Conservation (phyloP, 805 yeast genomes). For the Yamadazyma paraphyllophila region DNA sequence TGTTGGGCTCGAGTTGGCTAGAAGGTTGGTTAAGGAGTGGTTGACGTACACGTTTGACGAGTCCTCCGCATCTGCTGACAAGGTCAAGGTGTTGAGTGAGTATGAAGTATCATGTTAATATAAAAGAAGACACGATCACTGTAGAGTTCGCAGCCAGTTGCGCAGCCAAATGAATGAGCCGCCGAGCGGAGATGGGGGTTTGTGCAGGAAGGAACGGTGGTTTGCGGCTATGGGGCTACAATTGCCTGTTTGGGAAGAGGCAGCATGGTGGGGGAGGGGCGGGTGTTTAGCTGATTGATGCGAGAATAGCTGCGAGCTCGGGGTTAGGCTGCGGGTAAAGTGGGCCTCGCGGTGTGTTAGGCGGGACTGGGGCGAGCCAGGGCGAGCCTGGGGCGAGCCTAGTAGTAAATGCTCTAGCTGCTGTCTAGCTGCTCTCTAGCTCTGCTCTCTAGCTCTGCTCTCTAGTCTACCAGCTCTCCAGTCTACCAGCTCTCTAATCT, state of each 20-base stretch:
- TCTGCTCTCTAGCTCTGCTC: too few relatives aligned
- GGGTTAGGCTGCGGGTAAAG: slow-evolving; percentile 1
- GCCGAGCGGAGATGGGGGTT: too few relatives aligned
- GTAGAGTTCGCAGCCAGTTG: not conserved
- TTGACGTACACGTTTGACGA: slow-evolving; percentile 40
- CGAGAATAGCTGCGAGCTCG: slow-evolving; percentile 2
- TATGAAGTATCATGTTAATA: slow-evolving; percentile 19
- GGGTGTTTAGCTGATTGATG: not conserved
- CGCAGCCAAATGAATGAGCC: too few relatives aligned
- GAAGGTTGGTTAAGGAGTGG: slow-evolving; percentile 45
- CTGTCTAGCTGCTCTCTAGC: too few relatives aligned
- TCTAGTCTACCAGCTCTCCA: too few relatives aligned
- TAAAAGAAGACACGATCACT: not conserved
- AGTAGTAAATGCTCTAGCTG: too few relatives aligned
- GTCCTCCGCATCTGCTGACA: slow-evolving; percentile 39
- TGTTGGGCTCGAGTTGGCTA: slow-evolving; percentile 43
- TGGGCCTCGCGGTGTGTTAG: not conserved
- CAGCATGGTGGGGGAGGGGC: not conserved
- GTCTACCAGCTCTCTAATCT: too few relatives aligned
- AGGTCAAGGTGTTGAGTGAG: slow-evolving; percentile 31
- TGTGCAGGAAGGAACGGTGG: too few relatives aligned
- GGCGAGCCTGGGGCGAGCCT: too few relatives aligned
- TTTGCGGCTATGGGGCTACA: not conserved
- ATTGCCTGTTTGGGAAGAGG: not conserved
- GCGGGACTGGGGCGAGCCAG: too few relatives aligned